Base-by-base conservation (phyloP, 2,329 filamentous ascomycete species). In the Ophiostoma novo-ulmi region DNA sequence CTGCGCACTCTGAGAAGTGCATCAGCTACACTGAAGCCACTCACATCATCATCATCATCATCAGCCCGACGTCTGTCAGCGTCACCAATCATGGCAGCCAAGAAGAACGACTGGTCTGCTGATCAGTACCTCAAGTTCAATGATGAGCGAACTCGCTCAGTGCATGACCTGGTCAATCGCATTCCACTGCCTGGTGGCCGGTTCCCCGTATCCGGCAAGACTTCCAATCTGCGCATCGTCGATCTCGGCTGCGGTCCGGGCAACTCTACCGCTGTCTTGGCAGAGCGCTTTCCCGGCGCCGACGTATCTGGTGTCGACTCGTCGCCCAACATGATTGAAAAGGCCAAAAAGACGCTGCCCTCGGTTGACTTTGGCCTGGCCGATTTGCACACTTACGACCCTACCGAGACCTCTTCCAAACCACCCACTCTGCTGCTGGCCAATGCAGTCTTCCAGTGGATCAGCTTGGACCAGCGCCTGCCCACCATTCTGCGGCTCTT, bases 231-330 rank as follows among this genome's bases (percentile, higher is more conserved):
- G 11, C 78, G 76, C 38, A 82, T 88, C 74, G 79, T 87, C 74
- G 87, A 89, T 72, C 79, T 89, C 0, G 87, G 87, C 74, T 89
- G 87, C 76, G 87, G 87, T 0, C 87, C 87, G 0, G 87, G 84
- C 5, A 88, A 88, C 78, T 86, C 84, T 2, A 88, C 86, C 0
- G 76, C 78, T 0, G 81, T 83, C 1, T 80, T 89, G 1, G 77
- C 78, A 5, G 74, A 76, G 2, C 80, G 80, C 5, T 89, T 84
- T 75, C 84, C 85, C 0, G 65, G 76, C 4, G 82, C 86, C 0
- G 71, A 75, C 0, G 74, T 88, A 63, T 78, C 79, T 0, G 87
- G 85, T 11, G 80, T 89, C 65, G 87, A 89, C 73, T 83, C 82
- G 0, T 85, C 83, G 0, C 81, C 82, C 0, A 82, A 86, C 73